Base-by-base conservation (phyloP, 106 monocot genomes). In the Dendrobium nobile region DNA sequence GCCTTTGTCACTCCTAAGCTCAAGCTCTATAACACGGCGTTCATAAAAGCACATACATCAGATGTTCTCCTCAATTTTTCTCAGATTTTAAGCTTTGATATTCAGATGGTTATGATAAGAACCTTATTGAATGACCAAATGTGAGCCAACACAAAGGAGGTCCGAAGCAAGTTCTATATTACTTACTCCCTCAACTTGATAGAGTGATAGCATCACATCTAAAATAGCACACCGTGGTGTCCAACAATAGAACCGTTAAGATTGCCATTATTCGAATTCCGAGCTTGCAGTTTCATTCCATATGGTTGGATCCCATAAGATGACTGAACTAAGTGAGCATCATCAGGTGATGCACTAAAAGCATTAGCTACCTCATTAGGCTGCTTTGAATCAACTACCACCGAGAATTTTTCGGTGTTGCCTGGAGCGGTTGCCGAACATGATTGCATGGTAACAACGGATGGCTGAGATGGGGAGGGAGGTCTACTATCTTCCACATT, bases 401-500 rank as follows among this genome's bases (percentile, higher is more conserved):
- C 74, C 4, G 84, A 77, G 67, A 84, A 79, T 47, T 80, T 82
- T 40, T 81, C 85, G 0, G 84, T 68, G 1, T 59, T 47, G 15
- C 44, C 55, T 0, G 82, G 5, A 27, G 79, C 67, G 13, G 75
- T 42, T 15, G 84, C 48, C 18, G 87, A 83, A 64, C 74, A 80
- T 28, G 86, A 79, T 17, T 82, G 80, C 70, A 64, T 68, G 17
- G 91, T 70, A 42, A 73, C 43, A 2, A 24, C 67, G 19, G 90
- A 88, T 5, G 84, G 79, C 37, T 85, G 86, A n/a, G 86, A 81
- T 37, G 88, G 87, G 0, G 88, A 84, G 0, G 85, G 73, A 61
- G 88, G 79, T 28, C 54, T 67, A 17, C 80, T 82, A 47, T 92
- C 90, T 0, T 75, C 86, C 28, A 92, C 18, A 79, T 90, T 88